Evolutionary conservation across 2,329 filamentous ascomycete species (phyloP).

Genomic region (Fusarium sp.): DNA sequence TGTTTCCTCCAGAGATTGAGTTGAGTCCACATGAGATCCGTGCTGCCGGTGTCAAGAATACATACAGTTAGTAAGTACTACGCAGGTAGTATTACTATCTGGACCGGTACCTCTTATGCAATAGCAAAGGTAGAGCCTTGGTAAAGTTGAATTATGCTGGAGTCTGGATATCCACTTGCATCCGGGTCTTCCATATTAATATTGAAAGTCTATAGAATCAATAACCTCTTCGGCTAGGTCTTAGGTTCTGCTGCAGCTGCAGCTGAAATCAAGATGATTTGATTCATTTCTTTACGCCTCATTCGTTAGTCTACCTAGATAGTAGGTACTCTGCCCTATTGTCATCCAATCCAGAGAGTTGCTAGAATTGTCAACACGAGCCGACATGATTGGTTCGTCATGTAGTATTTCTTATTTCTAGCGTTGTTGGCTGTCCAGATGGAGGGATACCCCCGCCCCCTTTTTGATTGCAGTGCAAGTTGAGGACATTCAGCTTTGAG

Average conservation of each 20-base stretch:
- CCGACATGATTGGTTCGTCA: slow-evolving; percentile 12
- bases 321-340: slow-evolving; percentile 1
- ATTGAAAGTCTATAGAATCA: neutral
- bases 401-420: slow-evolving; percentile 2
- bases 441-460: slow-evolving; percentile 22
- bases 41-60: slow-evolving; percentile 21
- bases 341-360: slow-evolving; percentile 17
- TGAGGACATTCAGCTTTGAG: slow-evolving; percentile 1
- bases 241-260: neutral
- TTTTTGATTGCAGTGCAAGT: slow-evolving; percentile 14
- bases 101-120: neutral
- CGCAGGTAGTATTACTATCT: neutral
- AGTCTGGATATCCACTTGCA: slow-evolving; percentile 13
- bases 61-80: neutral
- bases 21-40: slow-evolving; percentile 24
- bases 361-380: slow-evolving; percentile 16
- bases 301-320: slow-evolving; percentile 2
- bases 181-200: neutral
- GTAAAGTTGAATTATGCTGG: neutral
- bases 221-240: neutral
- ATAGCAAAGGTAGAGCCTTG: neutral
- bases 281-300: slow-evolving; percentile 10
- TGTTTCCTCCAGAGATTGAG: slow-evolving; percentile 22
- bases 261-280: neutral
- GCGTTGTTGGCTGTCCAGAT: neutral